Evolutionary conservation across 2,329 filamentous ascomycete genomes (phyloP), one percentile per base, ranked within the genome.

Genomic region (Colletotrichum liriopes): DNA sequence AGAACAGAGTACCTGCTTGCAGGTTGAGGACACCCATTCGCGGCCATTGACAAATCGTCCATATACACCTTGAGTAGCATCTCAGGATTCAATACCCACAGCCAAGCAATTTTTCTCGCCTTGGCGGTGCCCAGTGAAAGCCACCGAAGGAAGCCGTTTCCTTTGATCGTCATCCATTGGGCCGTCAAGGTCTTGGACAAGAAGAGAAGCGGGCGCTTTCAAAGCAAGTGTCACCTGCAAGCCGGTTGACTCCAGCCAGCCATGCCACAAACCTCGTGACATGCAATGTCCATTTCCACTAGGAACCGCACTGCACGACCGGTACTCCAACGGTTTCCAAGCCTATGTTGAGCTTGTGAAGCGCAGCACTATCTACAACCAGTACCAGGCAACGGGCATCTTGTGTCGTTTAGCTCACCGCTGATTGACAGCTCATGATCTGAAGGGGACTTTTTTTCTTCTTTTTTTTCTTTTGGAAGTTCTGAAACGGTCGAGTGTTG

Each of bases 91-190:
- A 14, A 59, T 45, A 41, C 23, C 35, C 32, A n/a, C 37, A 26
- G 63, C 55, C 47, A 56, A 67, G 67, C 54, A 54, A 32, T 18
- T 60, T 45, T 39, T 43, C 4, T 39, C 32, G 39, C n/a, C 35
- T 65, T 52, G 43, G 64, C 55, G 16, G 20, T 56, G 26, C 51
- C 29, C 35, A 41, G 49, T 47, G 41, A 41, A 67, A 55, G 32
- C 49, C 63, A 43, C 54, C 49, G 26, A 41, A 54, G 51, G n/a
- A n/a, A 39, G 14, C 59, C 23, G 54, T 26, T 26, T 23, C 32
- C 35, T 47, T 56, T 35, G 55, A 35, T 61, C 55, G 49, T 54
- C 55, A 26, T 12, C 45, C 35, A 54, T 71, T 71, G 67, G 55
- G 26, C 20, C 55, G 32, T 23, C n/a, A 18, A 18, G 18, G 41